Percentiles rank a stretch among this genome's conserved stretches.
Evolutionary conservation across 2,329 filamentous ascomycete genomes (phyloP).

Genomic region (Exophiala spinifera): DNA sequence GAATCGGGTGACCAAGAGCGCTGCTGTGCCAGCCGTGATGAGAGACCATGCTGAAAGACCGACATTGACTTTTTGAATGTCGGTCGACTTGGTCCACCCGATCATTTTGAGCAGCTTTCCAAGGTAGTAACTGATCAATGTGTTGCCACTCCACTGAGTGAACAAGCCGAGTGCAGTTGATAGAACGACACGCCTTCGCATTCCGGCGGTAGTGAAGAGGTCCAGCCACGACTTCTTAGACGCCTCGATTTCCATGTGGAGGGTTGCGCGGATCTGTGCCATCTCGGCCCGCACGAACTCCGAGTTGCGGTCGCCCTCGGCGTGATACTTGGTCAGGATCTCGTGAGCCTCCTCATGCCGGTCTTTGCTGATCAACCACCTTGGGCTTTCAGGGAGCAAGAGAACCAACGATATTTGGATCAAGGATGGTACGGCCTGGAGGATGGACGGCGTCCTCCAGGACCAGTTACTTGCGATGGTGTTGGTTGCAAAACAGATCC

Average conservation of each 20-base stretch:
- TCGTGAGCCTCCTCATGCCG: conserved; percentile 30
- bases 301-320: conserved; percentile 51
- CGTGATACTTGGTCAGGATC: conserved; percentile 45
- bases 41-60: conserved; percentile 42
- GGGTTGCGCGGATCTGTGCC: conserved; percentile 57
- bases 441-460: conserved; percentile 45
- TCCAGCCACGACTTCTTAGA: conserved; percentile 37
- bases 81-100: conserved; percentile 36
- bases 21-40: conserved; percentile 38
- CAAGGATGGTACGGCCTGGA: conserved; percentile 40
- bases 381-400: conserved; percentile 29
- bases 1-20: conserved; percentile 42
- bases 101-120: conserved; percentile 38
- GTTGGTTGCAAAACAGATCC: conserved; percentile 42
- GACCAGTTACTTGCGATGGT: conserved; percentile 41
- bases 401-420: conserved; percentile 32
- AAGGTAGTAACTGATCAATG: conserved; percentile 36
- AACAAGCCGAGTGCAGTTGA: conserved; percentile 34
- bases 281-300: conserved; percentile 59
- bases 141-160: conserved; percentile 43
- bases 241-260: conserved; percentile 54
- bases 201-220: conserved; percentile 33
- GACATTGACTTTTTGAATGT: conserved; percentile 42
- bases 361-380: conserved; percentile 30
- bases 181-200: conserved; percentile 35